Conservation (phyloP, 225 moss, liverwort and hornwort genomes). For the Physcomitrellopsis africana region DNA sequence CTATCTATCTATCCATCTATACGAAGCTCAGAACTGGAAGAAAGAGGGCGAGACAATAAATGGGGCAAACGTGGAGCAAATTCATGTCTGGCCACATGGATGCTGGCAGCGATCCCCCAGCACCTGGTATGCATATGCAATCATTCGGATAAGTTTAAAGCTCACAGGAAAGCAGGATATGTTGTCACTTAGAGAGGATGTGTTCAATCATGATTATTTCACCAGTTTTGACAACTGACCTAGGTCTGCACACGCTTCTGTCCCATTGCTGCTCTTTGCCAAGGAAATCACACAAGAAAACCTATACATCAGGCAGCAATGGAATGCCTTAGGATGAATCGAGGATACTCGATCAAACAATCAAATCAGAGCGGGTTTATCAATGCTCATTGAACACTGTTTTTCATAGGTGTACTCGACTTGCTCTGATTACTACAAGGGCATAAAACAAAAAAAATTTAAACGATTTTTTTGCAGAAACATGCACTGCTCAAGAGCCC, state of each 20-base stretch:
- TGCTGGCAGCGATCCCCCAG: slow-evolving; percentile 33
- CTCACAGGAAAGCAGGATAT: background rate
- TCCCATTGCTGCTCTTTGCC: slow-evolving; percentile 8
- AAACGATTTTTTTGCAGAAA: slow-evolving; percentile 42
- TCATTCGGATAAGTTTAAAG: slow-evolving; percentile 6
- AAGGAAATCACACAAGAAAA: background rate
- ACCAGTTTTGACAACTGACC: slow-evolving; percentile 1
- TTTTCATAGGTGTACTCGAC: background rate
- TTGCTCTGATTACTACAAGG: slow-evolving; percentile 18
- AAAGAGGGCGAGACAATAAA: slow-evolving; percentile 29
- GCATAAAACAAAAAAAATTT: slow-evolving; percentile 20
- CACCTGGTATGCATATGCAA: slow-evolving; percentile 37
- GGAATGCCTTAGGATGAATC: background rate
- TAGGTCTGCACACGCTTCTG: slow-evolving; percentile 14
- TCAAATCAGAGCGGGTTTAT: slow-evolving; percentile 3
- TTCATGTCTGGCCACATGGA: slow-evolving; percentile 42
- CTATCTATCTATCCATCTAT: slow-evolving; percentile 7
- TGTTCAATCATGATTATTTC: too few relatives aligned
- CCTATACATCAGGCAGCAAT: slow-evolving; percentile 19
- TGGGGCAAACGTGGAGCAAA: slow-evolving; percentile 65
- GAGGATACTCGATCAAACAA: slow-evolving; percentile 13
- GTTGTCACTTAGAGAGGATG: slow-evolving; percentile 8
- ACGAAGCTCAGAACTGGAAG: slow-evolving; percentile 18
- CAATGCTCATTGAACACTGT: background rate
- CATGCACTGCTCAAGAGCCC: slow-evolving; percentile 39